phyloP scores from a whole-genome alignment of 192 early-diverging fungal species.

The Paraglomus occultum region DNA sequence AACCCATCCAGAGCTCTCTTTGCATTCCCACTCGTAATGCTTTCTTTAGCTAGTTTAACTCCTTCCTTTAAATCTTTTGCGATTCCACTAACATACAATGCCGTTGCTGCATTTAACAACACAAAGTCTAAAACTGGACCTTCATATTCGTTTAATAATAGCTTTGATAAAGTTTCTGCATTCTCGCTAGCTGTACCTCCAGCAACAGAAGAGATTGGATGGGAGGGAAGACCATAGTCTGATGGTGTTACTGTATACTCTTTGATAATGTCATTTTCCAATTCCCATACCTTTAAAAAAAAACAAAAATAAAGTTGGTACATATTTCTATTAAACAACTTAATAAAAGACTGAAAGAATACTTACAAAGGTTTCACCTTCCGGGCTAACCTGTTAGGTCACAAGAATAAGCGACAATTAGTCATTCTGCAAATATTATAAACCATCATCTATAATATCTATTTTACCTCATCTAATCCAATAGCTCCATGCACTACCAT shows the following conservation, averaged over 20 bases:
- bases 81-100: constrained; percentile 78
- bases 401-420: not conserved
- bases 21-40: constrained; percentile 72
- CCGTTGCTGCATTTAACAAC: constrained; percentile 85
- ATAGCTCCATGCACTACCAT: constrained; percentile 92
- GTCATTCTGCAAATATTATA: not conserved
- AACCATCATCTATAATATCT: not conserved
- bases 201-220: constrained; percentile 69
- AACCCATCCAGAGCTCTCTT: constrained; percentile 64
- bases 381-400: constrained; percentile 65
- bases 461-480: constrained; percentile 82
- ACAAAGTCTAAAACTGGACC: constrained; percentile 83
- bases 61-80: constrained; percentile 72
- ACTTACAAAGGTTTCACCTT: constrained; percentile 77
- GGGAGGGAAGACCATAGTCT: constrained; percentile 83
- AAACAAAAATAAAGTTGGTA: constrained; percentile 2
- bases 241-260: constrained; percentile 68
- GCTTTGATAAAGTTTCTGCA: constrained; percentile 62
- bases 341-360: not conserved
- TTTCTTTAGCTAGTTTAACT: constrained; percentile 70
- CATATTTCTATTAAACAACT: not conserved
- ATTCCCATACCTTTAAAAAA: constrained; percentile 74
- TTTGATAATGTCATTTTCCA: constrained; percentile 60
- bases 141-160: constrained; percentile 67
- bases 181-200: constrained; percentile 72